Conservation (phyloP, 768 basidiomycete species). For the Arthromyces matolae region DNA sequence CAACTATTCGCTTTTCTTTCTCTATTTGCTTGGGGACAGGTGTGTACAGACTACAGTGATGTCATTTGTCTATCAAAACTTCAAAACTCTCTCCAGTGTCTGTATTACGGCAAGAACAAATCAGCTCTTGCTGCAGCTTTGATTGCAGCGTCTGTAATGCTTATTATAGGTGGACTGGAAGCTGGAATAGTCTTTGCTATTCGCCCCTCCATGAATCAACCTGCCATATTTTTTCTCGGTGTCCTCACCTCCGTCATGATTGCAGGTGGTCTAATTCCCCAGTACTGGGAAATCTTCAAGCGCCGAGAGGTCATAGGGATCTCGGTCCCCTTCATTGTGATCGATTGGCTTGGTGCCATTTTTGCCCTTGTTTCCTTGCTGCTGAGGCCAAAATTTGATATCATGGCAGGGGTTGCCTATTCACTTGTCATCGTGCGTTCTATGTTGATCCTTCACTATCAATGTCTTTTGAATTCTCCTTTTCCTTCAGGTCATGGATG, state of each 20-base stretch:
- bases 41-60: conserved; percentile 30
- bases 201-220: conserved; percentile 37
- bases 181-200: conserved; percentile 56
- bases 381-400: conserved; percentile 62
- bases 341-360: conserved; percentile 69
- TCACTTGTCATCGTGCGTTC: conserved; percentile 54
- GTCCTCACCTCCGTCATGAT: conserved; percentile 58
- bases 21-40: conserved; percentile 66
- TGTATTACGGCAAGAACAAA: conserved; percentile 55
- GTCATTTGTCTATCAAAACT: conserved; percentile 6
- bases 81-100: conserved; percentile 42
- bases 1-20: conserved; percentile 60
- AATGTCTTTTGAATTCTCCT: not conserved
- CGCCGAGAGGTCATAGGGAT: conserved; percentile 63
- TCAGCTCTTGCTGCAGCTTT: conserved; percentile 30
- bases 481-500: conserved; percentile 51
- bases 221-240: conserved; percentile 54
- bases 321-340: conserved; percentile 60
- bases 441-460: not conserved
- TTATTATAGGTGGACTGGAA: conserved; percentile 54
- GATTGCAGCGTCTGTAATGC: conserved; percentile 35
- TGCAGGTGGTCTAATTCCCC: conserved; percentile 47
- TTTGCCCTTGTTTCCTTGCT: conserved; percentile 69
- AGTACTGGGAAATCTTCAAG: conserved; percentile 75
- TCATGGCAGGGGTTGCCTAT: conserved; percentile 60